Evolutionary conservation across 202 grass and related monocot genomes (phyloP).

Genomic region (Zoysia matrella): DNA sequence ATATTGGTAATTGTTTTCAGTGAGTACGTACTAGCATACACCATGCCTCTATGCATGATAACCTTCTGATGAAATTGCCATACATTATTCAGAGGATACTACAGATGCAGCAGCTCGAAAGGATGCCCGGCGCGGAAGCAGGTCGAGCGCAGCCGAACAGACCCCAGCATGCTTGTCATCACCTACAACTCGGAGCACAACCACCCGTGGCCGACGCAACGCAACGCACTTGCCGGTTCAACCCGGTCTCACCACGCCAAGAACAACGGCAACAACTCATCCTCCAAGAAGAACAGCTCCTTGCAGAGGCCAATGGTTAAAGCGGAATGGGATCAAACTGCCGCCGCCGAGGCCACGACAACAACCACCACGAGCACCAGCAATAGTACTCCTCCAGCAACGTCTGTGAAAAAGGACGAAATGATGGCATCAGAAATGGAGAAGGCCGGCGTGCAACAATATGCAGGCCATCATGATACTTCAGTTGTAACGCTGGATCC

Average conservation of each 20-base stretch:
- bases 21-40: background rate
- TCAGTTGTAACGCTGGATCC: constrained; percentile 25
- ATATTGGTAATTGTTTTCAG: background rate
- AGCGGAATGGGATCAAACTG: constrained; percentile 50
- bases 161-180: constrained; percentile 94
- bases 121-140: constrained; percentile 97
- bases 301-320: constrained; percentile 42
- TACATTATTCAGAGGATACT: constrained; percentile 73
- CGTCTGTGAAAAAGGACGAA: constrained; percentile 62
- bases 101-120: constrained; percentile 99
- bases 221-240: constrained; percentile 89
- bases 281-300: constrained; percentile 44
- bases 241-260: constrained; percentile 62
- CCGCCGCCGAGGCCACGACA: background rate
- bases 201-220: constrained; percentile 97
- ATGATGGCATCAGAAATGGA: constrained; percentile 42
- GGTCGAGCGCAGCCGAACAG: constrained; percentile 92
- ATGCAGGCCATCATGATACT: constrained; percentile 9
- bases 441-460: constrained; percentile 10
- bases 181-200: constrained; percentile 99
- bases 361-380: constrained; percentile 16
- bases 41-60: background rate
- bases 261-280: constrained; percentile 45
- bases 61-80: background rate
- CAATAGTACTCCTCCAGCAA: background rate